Evolutionary conservation across 129 eudicot genomes (phyloP), one percentile per base, ranked within the genome.

Genomic region (Artemisia argyi): DNA sequence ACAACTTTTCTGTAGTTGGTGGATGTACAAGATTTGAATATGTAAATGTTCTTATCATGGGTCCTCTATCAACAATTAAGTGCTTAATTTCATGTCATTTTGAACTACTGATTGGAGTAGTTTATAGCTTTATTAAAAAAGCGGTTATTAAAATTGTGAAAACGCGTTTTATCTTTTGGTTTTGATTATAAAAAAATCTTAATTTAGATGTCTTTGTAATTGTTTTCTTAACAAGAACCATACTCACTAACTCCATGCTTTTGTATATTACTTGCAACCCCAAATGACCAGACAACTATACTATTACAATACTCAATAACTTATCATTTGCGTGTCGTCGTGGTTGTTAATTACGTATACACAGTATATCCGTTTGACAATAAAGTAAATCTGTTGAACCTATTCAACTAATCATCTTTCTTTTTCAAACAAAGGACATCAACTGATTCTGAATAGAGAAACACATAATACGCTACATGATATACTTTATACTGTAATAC

Each of bases 71-170:
- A 60, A 68, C 63, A 47, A 32, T 50, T 69, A 24, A 66, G 52
- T 61, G 50, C 22, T 50, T 49, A 50, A 61, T 69, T 61, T 56
- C 66, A 9, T 26, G 79, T 24, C 47, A 51, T 52, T 75, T 66
- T 56, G 50, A 53, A 69, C 11, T 69, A 32, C 72, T 78, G 81
- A 78, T 78, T 78, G 81, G 72, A 70, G 81, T 71, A 72, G 81
- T 65, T 68, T 65, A 75, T 47, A 75, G 18, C 28, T 54, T 30
- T 50, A 70, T 28, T 35, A 30, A 70, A 64, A 50, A 39, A 39
- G 46, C 24, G 42, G 66, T 32, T 70, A 39, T 70, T 70, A 70
- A 70, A 53, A 62, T 48, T 1, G 16, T 10, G 72, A 78, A 78
- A 70, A 55, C 76, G 81, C 77, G 81, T 78, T 77, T 58, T 32